Evolutionary conservation across 352 stramenopile species (phyloP).

Genomic region (Globisporangium ultimum): DNA sequence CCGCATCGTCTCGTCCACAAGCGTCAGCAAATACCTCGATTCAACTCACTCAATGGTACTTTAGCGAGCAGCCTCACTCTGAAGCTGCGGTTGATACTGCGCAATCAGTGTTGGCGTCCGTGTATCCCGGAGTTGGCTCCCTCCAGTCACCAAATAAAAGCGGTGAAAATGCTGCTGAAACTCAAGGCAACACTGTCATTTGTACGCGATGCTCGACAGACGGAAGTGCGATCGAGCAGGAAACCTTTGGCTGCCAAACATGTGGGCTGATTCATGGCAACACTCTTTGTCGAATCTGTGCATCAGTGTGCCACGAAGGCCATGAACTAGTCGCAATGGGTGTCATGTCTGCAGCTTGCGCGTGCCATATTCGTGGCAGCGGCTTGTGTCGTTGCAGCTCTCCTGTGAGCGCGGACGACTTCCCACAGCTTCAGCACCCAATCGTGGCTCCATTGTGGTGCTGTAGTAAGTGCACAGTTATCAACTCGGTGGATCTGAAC

Average conservation of each 20-base stretch:
- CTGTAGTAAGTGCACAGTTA: conserved; percentile 80
- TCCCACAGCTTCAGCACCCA: conserved; percentile 28
- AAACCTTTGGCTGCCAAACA: conserved; percentile 78
- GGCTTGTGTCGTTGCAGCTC: conserved; percentile 52
- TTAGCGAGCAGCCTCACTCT: conserved; percentile 19
- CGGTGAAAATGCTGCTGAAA: conserved; percentile 12
- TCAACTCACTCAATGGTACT: conserved; percentile 30
- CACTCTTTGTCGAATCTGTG: conserved; percentile 63
- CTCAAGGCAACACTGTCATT: conserved; percentile 20
- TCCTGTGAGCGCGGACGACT: conserved; percentile 33
- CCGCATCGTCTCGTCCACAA: neutral
- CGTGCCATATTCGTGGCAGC: conserved; percentile 52
- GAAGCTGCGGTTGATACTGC: conserved; percentile 11
- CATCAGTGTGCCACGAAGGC: conserved; percentile 72
- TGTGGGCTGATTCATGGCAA: conserved; percentile 71
- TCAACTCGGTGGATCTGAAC: conserved; percentile 53
- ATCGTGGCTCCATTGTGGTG: conserved; percentile 60
- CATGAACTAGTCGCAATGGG: conserved; percentile 82
- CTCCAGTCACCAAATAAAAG: conserved; percentile 12
- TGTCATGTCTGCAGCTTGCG: conserved; percentile 61
- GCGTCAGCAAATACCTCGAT: neutral
- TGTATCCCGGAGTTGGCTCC: conserved; percentile 33
- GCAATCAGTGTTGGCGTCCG: conserved; percentile 25
- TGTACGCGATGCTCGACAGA: conserved; percentile 76
- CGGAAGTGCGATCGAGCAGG: conserved; percentile 76